Evolutionary conservation across 129 eudicot species (phyloP), one percentile per base, ranked within the genome.

Genomic region (Chrysanthemum makinoi): DNA sequence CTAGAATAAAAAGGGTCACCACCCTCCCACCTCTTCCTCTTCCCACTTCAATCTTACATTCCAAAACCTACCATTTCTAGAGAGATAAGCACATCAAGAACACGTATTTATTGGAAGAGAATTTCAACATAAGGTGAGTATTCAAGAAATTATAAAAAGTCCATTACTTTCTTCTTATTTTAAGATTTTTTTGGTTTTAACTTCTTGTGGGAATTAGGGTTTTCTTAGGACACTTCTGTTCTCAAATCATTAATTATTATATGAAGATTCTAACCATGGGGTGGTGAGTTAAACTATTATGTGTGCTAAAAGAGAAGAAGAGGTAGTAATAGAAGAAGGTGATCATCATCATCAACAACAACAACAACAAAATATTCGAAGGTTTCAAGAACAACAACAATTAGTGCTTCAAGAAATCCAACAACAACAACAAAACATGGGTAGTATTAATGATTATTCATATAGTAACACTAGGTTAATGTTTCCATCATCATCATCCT

Each of bases 1-100:
- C 72, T 60, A 79, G 80, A 76, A 85, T 82, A 85, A 79, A 85
- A 76, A 82, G 78, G 85, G 79, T 62, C 74, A 48, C 75, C 76
- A 65, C 76, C 69, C 67, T n/a, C 71, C 75, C 69, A 35, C 72
- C 58, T 30, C 74, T 28, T 65, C 61, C 72, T 69, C 79, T 79
- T 53, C 72, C 76, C 66, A 57, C 81, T 51, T 63, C 65, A 58
- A 75, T 30, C 39, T 58, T 76, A 10, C 65, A 72, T 43, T 43
- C 62, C 68, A 68, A 79, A 80, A 80, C 82, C 70, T 79, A 64
- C 79, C 86, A 59, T 16, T 62, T 79, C 63, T 52, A 20, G 72
- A 65, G 72, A 71, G 48, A 51, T 5, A 78, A 55, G 64, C 60
- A 13, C 72, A 71, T 71, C 81, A 71, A 63, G 13, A 70, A 52